A percentile compares a stretch with the other conserved stretches of the same genome.
phyloP scores from a whole-genome alignment of 495 filamentous ascomycete genomes.

The Aspergillus sclerotioniger region DNA sequence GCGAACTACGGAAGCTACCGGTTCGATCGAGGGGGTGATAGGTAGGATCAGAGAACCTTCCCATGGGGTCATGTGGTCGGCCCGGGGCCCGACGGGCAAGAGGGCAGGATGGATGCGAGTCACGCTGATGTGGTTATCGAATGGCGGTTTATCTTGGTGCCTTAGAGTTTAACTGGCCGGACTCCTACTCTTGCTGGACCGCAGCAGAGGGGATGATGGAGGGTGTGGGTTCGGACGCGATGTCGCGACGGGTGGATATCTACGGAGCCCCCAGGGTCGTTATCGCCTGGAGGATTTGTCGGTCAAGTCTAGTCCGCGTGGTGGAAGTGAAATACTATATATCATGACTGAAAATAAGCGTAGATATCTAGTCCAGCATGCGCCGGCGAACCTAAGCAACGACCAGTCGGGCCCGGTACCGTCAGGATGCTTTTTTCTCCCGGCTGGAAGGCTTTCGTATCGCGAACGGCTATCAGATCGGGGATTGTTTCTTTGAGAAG shows the following conservation, averaged over 20 bases:
- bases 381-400: background rate
- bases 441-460: background rate
- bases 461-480: too few relatives aligned
- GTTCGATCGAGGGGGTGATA: background rate
- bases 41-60: background rate
- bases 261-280: too few relatives aligned
- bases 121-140: background rate
- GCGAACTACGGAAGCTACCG: background rate
- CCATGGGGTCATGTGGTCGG: background rate
- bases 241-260: too few relatives aligned
- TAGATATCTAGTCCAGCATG: background rate
- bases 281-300: too few relatives aligned
- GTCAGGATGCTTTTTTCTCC: background rate
- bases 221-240: too few relatives aligned
- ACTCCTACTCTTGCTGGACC: too few relatives aligned
- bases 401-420: background rate
- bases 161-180: too few relatives aligned
- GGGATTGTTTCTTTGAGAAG: too few relatives aligned
- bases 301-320: too few relatives aligned
- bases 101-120: background rate
- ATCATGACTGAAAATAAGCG: background rate
- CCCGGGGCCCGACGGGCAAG: background rate
- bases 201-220: too few relatives aligned
- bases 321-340: too few relatives aligned
- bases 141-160: too few relatives aligned